Conservation (phyloP, 2,329 filamentous ascomycete genomes). For the Penicillium sp. region DNA sequence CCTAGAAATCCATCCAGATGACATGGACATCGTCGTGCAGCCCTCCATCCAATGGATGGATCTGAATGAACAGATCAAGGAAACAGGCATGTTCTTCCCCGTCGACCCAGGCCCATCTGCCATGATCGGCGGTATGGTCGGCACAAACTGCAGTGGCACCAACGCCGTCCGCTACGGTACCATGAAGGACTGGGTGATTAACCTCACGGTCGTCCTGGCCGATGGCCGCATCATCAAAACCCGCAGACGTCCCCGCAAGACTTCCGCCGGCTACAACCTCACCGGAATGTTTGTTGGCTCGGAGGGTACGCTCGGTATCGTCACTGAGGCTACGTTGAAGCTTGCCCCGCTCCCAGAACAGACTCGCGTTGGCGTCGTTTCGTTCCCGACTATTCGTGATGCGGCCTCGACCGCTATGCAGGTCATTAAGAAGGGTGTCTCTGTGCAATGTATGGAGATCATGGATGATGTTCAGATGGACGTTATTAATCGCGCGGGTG, state of each 20-base stretch:
- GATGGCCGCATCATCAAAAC: conserved; percentile 63
- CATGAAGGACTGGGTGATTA: conserved; percentile 74
- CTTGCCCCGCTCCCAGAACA: conserved; percentile 62
- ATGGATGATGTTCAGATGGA: conserved; percentile 64
- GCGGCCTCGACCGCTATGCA: conserved; percentile 63
- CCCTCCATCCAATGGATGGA: conserved; percentile 91
- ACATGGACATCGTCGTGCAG: conserved; percentile 92
- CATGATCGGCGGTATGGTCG: conserved; percentile 60
- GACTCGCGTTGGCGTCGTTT: conserved; percentile 64
- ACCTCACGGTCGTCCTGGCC: conserved; percentile 67
- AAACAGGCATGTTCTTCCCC: conserved; percentile 81
- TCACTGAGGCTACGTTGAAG: conserved; percentile 69
- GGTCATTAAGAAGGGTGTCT: conserved; percentile 64
- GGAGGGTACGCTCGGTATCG: conserved; percentile 68
- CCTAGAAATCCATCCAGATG: conserved; percentile 73
- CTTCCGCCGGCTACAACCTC: conserved; percentile 69
- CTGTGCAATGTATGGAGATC: conserved; percentile 64
- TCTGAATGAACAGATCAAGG: conserved; percentile 71
- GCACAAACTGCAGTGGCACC: conserved; percentile 65
- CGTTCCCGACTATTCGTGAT: conserved; percentile 57
- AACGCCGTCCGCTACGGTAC: conserved; percentile 66
- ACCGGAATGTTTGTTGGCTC: conserved; percentile 68
- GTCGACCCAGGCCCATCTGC: conserved; percentile 75
- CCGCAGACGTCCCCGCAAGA: conserved; percentile 64
- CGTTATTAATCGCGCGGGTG: conserved; percentile 65